Evolutionary conservation across 2,329 filamentous ascomycete species (phyloP), one percentile per base, ranked within the genome.

Genomic region (Sporothrix schenckii): DNA sequence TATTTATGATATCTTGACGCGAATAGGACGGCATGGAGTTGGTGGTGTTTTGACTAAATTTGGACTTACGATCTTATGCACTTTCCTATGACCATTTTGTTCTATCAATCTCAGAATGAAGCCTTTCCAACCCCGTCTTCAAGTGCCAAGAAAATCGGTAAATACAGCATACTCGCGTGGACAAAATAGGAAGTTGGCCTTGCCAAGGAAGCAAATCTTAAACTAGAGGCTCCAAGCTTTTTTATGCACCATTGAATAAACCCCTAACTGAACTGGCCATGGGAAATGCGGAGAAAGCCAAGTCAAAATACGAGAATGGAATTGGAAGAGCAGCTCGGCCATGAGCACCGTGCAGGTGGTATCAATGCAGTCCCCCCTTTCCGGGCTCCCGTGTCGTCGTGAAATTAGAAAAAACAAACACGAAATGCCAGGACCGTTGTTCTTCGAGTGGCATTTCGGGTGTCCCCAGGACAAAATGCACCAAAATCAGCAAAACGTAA

Each of bases 191-290:
- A 13, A 53, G n/a, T 49, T 49, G 19, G n/a, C 47, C 47, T 34
- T 58, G 50, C 50, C 66, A 68, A 68, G 63, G 54, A 53, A 66
- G 47, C 41, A 49, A 67, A 67, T 67, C 34, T 67, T 56, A 66
- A 61, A 49, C 30, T 7, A 39, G 13, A 58, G 56, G 16, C 34
- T 30, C 60, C 60, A 30, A 47, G 41, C 11, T 27, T 54, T 58
- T 16, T 39, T 11, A 27, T 39, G 9, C 34, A 19, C 34, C 27
- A 41, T 47, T 47, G 44, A 47, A 47, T 14, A 10, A 34, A 19
- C 6, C 4, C 19, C 41, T 44, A 39, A 44, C 56, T 14, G 21
- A 39, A 44, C 56, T 14, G 21, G 56, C 54, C 56, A 34, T 30
- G 44, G 6, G 7, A 61, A 49, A 27, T 27, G 39, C 61, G 50